Base-by-base conservation (phyloP, 2,329 filamentous ascomycete genomes). In the Fusarium circinatum region DNA sequence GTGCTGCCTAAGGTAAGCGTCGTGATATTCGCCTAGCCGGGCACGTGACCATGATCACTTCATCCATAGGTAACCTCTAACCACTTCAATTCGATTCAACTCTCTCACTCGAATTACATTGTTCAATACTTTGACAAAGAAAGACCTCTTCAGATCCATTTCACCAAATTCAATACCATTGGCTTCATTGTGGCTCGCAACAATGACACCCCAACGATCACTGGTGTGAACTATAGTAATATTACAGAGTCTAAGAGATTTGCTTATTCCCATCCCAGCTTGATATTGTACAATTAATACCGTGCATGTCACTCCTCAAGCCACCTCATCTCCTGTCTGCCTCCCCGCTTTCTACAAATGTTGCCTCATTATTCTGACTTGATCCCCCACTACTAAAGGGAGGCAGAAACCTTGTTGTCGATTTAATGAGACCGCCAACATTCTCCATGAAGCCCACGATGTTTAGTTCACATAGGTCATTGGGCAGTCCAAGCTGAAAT, bases 1-100 rank as follows among this genome's bases (percentile, higher is more conserved):
- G 76, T 78, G 76, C 74, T 78, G 76, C 76, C 76, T 78, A 78
- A 75, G 70, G 67, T 74, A 75, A 76, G 68, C 75, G 63, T 75
- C 58, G 60, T 66, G 63, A 77, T 73, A 48, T 68, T 64, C 61
- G 60, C 38, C 45, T 62, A 64, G 59, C 51, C 58, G 45, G 55
- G 55, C 72, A 77, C 75, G 75, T 76, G 74, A 76, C 70, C 39
- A 30, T 57, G 28, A 32, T 52, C 34, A 30, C 22, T 41, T 26
- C 22, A 54, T 41, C 24, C 30, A 36, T 24, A 17, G 32, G 32
- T 42, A n/a, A 14, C 42, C 15, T 44, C 17, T 57, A 30, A 61
- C 30, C 42, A 49, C 22, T 34, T 34, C 7, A 34, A 34, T 34
- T 48, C 45, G 30, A n/a, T 9, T 49, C 28, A 54, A 30, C 28